Conservation (phyloP, 148 eudicot species). For the Nepenthes gracilis region DNA sequence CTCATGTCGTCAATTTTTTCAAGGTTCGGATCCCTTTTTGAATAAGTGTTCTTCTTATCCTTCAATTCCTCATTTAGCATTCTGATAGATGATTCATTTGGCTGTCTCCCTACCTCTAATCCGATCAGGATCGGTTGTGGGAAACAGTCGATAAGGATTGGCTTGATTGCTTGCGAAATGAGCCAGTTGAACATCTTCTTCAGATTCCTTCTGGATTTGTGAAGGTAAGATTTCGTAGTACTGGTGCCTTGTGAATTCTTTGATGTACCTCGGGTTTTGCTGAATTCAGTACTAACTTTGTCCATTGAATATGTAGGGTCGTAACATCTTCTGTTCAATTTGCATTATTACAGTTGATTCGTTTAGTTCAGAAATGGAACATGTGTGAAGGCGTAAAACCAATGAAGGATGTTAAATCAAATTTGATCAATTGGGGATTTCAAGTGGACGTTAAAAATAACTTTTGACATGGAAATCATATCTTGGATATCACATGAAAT, state of each 20-base stretch:
- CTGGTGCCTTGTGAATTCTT: conserved; percentile 2
- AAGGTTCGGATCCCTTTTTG: conserved; percentile 25
- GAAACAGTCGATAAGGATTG: conserved; percentile 74
- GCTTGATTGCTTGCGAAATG: conserved; percentile 60
- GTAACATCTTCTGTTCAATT: too few relatives aligned
- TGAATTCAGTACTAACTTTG: too few relatives aligned
- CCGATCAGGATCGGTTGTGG: conserved; percentile 61
- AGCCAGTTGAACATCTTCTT: conserved; percentile 60
- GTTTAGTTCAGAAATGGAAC: too few relatives aligned
- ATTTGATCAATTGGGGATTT: too few relatives aligned
- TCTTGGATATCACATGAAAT: too few relatives aligned
- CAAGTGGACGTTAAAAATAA: too few relatives aligned
- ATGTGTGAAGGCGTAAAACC: too few relatives aligned
- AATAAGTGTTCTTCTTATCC: neutral
- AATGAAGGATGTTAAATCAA: too few relatives aligned
- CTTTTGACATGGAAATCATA: too few relatives aligned
- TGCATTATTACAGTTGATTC: too few relatives aligned
- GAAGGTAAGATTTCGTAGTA: conserved; percentile 21
- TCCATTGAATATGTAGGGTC: too few relatives aligned
- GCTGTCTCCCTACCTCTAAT: neutral
- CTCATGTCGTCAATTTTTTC: conserved; percentile 79
- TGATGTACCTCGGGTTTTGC: neutral
- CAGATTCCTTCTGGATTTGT: conserved; percentile 75
- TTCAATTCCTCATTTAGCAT: neutral
- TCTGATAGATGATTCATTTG: neutral